Evolutionary conservation across 192 early-diverging fungal genomes (phyloP).

Genomic region (Martensiomyces pterosporus): DNA sequence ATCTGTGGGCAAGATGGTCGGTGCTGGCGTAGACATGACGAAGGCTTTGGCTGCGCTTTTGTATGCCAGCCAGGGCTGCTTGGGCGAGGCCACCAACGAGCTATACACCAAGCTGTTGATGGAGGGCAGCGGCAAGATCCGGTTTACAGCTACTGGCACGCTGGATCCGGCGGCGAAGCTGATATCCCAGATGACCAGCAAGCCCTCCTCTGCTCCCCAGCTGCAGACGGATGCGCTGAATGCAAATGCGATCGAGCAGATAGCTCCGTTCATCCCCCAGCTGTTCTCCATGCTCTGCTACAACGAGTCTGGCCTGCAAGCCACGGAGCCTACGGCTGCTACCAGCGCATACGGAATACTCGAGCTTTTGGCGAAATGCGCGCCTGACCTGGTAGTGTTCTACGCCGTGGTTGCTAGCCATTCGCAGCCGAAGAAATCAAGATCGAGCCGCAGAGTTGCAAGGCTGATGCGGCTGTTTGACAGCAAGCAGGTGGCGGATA

Average conservation of each 20-base stretch:
- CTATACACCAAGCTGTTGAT: constrained; percentile 18
- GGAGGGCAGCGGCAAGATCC: constrained; percentile 14
- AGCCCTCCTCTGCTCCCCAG: constrained; percentile 3
- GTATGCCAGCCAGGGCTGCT: constrained; percentile 6
- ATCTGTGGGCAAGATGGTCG: not conserved
- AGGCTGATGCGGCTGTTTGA: constrained; percentile 14
- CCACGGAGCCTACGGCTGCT: not conserved
- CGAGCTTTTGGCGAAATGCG: constrained; percentile 5
- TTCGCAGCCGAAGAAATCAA: constrained; percentile 14
- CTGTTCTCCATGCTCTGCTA: constrained; percentile 30
- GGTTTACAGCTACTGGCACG: constrained; percentile 18
- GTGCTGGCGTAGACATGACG: not conserved
- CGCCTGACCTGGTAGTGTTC: constrained; percentile 26
- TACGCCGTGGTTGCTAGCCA: constrained; percentile 24
- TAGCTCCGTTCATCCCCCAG: constrained; percentile 35
- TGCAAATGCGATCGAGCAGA: constrained; percentile 13
- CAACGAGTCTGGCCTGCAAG: not conserved
- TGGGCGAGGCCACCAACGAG: constrained; percentile 1
- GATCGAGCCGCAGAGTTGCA: not conserved
- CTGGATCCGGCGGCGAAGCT: constrained; percentile 32
- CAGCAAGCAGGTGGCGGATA: constrained; percentile 9
- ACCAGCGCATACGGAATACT: constrained; percentile 14
- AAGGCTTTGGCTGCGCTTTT: constrained; percentile 34
- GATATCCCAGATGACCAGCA: constrained; percentile 17
- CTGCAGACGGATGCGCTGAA: constrained; percentile 8